Percentiles rank a stretch among this genome's conserved stretches.
These are phyloP conservation scores for Rhododendron simsii DNA, from an alignment of 148 eudicot genomes.

Conservation along the genomic window DNA sequence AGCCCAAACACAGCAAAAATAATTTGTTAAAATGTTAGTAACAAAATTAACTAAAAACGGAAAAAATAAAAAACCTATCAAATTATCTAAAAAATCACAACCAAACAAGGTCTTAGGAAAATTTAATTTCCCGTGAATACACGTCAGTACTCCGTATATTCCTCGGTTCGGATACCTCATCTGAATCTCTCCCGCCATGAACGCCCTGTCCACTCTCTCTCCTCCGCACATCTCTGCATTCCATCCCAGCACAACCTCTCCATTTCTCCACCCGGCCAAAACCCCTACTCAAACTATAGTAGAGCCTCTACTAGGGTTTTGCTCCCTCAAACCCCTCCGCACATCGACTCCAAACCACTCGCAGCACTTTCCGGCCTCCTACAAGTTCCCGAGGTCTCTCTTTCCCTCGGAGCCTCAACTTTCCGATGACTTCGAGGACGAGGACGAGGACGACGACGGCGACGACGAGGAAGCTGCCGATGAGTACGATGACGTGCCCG, in stretches of 20 bases:
- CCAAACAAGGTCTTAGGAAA: too few relatives aligned
- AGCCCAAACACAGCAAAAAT: too few relatives aligned
- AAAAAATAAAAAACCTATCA: too few relatives aligned
- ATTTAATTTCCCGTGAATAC: too few relatives aligned
- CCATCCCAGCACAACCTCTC: constrained; percentile 4
- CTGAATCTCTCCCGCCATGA: constrained; percentile 72
- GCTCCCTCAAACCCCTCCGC: constrained; percentile 18
- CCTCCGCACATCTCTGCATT: constrained; percentile 11
- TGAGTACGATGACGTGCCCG: constrained; percentile 41
- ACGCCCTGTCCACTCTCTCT: constrained; percentile 29
- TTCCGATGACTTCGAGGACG: constrained; percentile 37
- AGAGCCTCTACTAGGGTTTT: constrained; percentile 26
- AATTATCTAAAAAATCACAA: too few relatives aligned
- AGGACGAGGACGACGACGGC: constrained; percentile 22
- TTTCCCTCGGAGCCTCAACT: constrained; percentile 39
- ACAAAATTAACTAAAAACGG: too few relatives aligned
- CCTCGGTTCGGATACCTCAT: background rate
- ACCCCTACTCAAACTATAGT: background rate
- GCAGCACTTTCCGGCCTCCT: constrained; percentile 19
- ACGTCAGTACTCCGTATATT: background rate
- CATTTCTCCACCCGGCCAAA: constrained; percentile 4
- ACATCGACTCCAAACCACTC: constrained; percentile 7
- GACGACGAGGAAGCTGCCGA: constrained; percentile 63
- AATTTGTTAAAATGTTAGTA: too few relatives aligned
- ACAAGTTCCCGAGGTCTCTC: constrained; percentile 38